These are phyloP conservation scores for Brasenia schreberi DNA, from an alignment of 164 flowering plant species.

Conservation along the genomic window DNA sequence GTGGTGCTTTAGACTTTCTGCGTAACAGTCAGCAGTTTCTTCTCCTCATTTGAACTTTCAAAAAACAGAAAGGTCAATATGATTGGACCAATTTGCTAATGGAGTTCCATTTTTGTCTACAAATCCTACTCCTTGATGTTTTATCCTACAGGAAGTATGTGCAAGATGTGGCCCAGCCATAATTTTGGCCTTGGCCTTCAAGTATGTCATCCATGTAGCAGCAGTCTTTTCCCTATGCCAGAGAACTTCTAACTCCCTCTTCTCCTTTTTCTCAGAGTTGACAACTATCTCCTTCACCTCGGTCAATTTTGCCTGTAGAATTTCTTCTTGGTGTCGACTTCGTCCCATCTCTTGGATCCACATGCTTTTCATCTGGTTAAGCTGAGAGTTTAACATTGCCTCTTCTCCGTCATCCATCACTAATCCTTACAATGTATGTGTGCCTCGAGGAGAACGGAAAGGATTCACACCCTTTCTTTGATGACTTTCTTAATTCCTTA, in stretches of 20 bases:
- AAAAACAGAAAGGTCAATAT: no score
- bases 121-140: no score
- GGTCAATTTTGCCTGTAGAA: no score
- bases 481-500: no score
- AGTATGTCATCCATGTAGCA: conserved; percentile 51
- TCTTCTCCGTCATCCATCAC: conserved; percentile 38
- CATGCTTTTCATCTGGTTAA: conserved; percentile 21
- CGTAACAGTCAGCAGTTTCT: conserved; percentile 75
- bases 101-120: no score
- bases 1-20: conserved; percentile 69
- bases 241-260: conserved; percentile 64
- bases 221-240: conserved; percentile 71
- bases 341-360: conserved; percentile 62
- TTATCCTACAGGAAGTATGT: no score
- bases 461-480: no score
- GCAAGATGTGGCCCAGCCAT: no score
- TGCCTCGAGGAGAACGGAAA: no score
- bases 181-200: no score
- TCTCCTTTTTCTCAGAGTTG: conserved; percentile 44
- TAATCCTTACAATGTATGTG: conserved; percentile 28
- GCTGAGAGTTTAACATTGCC: conserved; percentile 28
- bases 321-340: conserved; percentile 45
- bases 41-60: no score
- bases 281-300: conserved; percentile 50
- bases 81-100: no score